Conservation (phyloP, 2,329 filamentous ascomycete genomes). For the Dichotomopilus funicola region DNA sequence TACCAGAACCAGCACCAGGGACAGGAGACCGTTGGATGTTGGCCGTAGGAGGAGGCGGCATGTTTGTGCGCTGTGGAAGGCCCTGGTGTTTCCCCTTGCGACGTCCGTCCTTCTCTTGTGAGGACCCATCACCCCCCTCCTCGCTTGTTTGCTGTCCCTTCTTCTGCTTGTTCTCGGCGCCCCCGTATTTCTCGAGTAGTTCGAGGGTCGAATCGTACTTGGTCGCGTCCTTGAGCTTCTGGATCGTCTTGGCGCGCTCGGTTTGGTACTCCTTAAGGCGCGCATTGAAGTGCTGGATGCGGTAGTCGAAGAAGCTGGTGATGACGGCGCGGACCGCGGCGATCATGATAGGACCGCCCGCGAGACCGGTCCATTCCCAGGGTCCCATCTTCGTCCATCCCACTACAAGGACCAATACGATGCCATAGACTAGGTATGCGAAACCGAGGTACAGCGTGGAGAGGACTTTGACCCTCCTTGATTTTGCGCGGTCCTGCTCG, state of each 20-base stretch:
- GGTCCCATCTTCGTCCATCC: slow-evolving; percentile 73
- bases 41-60: slow-evolving; percentile 55
- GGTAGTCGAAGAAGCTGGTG: slow-evolving; percentile 71
- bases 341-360: slow-evolving; percentile 76
- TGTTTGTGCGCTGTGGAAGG: slow-evolving; percentile 8
- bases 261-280: slow-evolving; percentile 69
- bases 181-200: slow-evolving; percentile 89
- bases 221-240: slow-evolving; percentile 89
- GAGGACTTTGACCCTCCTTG: slow-evolving; percentile 74
- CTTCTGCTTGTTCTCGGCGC: slow-evolving; percentile 45
- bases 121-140: slow-evolving; percentile 8
- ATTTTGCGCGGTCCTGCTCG: slow-evolving; percentile 63
- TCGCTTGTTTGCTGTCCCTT: slow-evolving; percentile 27
- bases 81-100: slow-evolving; percentile 13
- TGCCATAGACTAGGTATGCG: slow-evolving; percentile 78
- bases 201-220: slow-evolving; percentile 94
- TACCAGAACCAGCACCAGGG: slow-evolving; percentile 24
- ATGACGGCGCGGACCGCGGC: slow-evolving; percentile 63
- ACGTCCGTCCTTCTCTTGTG: slow-evolving; percentile 25
- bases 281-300: slow-evolving; percentile 61
- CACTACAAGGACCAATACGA: slow-evolving; percentile 77
- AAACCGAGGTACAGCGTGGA: slow-evolving; percentile 89
- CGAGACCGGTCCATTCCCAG: slow-evolving; percentile 70
- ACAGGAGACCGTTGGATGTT: slow-evolving; percentile 47
- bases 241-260: slow-evolving; percentile 80